These are phyloP conservation scores for Ceratobasidium sp. DNA, from an alignment of 1,284 basidiomycete genomes.

Conservation along the genomic window DNA sequence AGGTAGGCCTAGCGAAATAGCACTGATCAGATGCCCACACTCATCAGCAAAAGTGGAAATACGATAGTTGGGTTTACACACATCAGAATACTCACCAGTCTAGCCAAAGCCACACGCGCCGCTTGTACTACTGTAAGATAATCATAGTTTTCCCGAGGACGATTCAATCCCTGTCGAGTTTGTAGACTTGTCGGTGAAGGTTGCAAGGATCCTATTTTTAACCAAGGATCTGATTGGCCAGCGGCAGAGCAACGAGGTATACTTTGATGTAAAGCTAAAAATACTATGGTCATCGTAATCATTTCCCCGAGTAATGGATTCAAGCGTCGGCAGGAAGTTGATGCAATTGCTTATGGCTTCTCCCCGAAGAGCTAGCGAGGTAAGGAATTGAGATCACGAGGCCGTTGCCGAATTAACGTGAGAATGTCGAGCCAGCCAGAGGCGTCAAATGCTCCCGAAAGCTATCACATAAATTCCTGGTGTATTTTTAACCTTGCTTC, in stretches of 20 bases:
- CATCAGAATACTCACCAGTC: background rate
- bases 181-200: conserved; percentile 18
- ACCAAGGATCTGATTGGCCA: background rate
- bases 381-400: conserved; percentile 7
- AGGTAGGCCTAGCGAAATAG: background rate
- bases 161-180: conserved; percentile 7
- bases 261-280: conserved; percentile 10
- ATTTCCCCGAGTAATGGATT: conserved; percentile 16
- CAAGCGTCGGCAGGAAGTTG: conserved; percentile 4
- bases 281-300: background rate
- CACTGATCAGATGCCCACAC: conserved; percentile 8
- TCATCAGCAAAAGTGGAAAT: background rate
- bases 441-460: background rate
- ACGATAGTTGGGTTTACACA: background rate
- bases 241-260: background rate
- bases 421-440: background rate
- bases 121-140: too few species aligned
- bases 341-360: conserved; percentile 11
- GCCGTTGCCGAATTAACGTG: background rate
- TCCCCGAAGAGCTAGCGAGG: conserved; percentile 34
- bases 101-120: background rate
- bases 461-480: background rate
- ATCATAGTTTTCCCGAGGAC: background rate
- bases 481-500: background rate
- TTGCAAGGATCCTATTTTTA: conserved; percentile 37